phyloP scores from a whole-genome alignment of 2,329 filamentous ascomycete species.

The Dactylellina haptotyla region DNA sequence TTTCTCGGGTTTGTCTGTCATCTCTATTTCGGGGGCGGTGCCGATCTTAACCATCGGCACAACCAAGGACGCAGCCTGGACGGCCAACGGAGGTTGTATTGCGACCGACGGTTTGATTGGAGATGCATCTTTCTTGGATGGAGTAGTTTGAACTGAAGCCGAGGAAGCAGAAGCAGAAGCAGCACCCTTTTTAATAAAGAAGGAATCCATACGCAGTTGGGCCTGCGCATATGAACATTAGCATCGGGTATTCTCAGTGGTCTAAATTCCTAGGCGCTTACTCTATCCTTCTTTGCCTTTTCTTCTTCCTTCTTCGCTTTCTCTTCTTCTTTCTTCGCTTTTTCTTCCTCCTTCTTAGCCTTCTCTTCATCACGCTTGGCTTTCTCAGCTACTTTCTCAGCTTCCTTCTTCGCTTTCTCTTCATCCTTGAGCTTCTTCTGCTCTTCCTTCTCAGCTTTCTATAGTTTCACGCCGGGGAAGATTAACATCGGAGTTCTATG shows the following conservation, averaged over 20 bases:
- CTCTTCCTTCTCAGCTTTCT: constrained; percentile 59
- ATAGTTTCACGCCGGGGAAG: constrained; percentile 24
- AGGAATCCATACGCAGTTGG: constrained; percentile 66
- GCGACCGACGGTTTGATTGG: constrained; percentile 13
- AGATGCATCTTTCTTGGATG: constrained; percentile 36
- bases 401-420: constrained; percentile 64
- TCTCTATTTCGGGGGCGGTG: constrained; percentile 55
- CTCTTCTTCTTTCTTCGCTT: constrained; percentile 57
- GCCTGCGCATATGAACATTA: constrained; percentile 60
- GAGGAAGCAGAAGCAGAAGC: constrained; percentile 30
- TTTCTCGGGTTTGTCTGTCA: constrained; percentile 49
- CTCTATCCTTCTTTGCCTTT: constrained; percentile 64
- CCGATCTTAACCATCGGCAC: neutral
- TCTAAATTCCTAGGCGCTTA: constrained; percentile 57
- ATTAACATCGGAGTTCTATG: constrained; percentile 58
- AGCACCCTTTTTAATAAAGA: constrained; percentile 64
- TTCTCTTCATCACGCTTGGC: constrained; percentile 63
- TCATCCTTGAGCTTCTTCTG: constrained; percentile 62
- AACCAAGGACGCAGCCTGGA: neutral
- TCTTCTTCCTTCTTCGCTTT: constrained; percentile 60
- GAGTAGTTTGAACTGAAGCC: constrained; percentile 48
- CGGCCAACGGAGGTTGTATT: constrained; percentile 40
- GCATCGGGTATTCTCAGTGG: constrained; percentile 56
- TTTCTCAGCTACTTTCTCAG: constrained; percentile 57
- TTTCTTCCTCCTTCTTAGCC: constrained; percentile 65